These are phyloP conservation scores for Chloranthus sessilifolius DNA, from an alignment of 164 flowering plant species.

Conservation along the genomic window DNA sequence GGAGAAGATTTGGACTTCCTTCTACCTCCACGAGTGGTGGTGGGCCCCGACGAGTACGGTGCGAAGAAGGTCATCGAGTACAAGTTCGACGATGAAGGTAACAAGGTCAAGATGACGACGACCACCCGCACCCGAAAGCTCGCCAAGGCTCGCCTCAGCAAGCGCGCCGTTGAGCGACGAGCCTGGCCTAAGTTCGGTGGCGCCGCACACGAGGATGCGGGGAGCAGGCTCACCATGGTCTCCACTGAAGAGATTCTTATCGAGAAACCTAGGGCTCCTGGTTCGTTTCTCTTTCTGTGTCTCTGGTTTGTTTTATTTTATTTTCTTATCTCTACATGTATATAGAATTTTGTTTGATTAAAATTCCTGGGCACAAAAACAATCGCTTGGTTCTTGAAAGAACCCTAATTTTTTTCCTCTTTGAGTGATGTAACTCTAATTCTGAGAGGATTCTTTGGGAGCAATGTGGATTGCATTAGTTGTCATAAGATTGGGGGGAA, in stretches of 20 bases:
- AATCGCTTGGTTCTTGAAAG: too few species aligned
- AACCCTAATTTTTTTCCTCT: too few species aligned
- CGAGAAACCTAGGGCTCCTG: slow-evolving; percentile 74
- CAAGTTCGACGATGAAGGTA: slow-evolving; percentile 67
- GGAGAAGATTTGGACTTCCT: slow-evolving; percentile 67
- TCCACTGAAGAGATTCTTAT: slow-evolving; percentile 85
- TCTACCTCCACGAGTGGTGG: slow-evolving; percentile 60
- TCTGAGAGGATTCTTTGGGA: too few species aligned
- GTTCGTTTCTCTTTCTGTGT: slow-evolving; percentile 22
- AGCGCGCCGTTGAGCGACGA: slow-evolving; percentile 72
- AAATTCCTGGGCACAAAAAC: too few species aligned
- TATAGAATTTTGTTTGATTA: slow-evolving; percentile 6
- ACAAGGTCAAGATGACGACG: slow-evolving; percentile 74
- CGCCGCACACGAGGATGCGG: slow-evolving; percentile 65
- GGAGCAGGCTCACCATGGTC: slow-evolving; percentile 66
- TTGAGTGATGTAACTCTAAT: too few species aligned
- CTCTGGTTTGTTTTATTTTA: too few species aligned
- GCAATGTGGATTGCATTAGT: too few species aligned
- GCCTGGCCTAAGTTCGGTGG: slow-evolving; percentile 85
- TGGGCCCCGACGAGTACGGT: slow-evolving; percentile 81
- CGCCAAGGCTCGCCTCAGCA: slow-evolving; percentile 69
- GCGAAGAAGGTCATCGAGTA: slow-evolving; percentile 70
- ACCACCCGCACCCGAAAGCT: slow-evolving; percentile 64
- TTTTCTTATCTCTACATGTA: neutral
- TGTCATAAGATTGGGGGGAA: too few species aligned